Evolutionary conservation across 805 yeast genomes (phyloP), one percentile per base, ranked within the genome.

Genomic region (Lachancea lanzarotensis): DNA sequence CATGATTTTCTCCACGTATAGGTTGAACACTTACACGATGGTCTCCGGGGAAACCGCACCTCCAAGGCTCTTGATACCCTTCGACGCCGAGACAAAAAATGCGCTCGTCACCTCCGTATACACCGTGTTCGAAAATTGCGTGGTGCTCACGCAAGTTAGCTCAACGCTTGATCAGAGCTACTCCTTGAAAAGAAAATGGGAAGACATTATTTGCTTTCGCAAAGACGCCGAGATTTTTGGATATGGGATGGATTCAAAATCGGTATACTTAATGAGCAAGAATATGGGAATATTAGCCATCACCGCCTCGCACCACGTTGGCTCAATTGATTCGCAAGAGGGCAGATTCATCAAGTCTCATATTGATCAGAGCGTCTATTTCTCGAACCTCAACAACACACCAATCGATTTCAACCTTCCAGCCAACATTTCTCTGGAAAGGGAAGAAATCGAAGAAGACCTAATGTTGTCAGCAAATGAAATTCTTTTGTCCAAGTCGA

Each of bases 361-460:
- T 53, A 76, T 91, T 18, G 93, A 84, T 52, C 97, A 90, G 63
- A 95, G 90, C 0, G 77, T 90, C 1, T 63, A 60, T 44, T 83
- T 81, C 54, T 84, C 78, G 50, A 73, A 78, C 2, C 64, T 60
- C 9, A 52, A 65, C 5, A 54, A 56, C 1, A 56, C 61, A 16
- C 76, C 70, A 46, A 58, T 80, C 16, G 70, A 71, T 19, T 76
- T 80, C 50, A 69, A 62, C 56, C 73, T 63, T 35, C 70, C 75
- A 3, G 55, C 59, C 2, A 74, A 70, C 12, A 63, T 77, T 3
- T 71, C 72, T 8, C 63, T 79, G 45, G 72, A 73, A 25, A 48
- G 60, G 1, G 54, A 59, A 1, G 79, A 73, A 27, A 61, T 81
- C 17, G 79, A 75, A 48, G 49, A 51, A 2, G 81, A 90, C n/a